Percentiles rank a stretch among this genome's conserved stretches.
phyloP scores from a whole-genome alignment of 257 asterid genomes.

The Primulina eburnea region DNA sequence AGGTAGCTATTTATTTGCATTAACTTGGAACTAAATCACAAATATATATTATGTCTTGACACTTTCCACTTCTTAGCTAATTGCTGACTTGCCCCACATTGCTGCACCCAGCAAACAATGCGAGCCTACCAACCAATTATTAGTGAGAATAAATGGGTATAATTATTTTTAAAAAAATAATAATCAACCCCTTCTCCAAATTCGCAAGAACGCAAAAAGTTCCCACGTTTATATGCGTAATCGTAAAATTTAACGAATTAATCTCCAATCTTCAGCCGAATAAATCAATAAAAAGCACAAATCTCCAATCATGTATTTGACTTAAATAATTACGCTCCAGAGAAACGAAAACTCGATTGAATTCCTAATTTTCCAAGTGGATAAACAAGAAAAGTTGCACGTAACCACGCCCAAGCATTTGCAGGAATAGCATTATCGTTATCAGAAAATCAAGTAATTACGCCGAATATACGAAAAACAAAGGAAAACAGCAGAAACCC shows the following conservation, averaged over 20 bases:
- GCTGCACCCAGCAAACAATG: background rate
- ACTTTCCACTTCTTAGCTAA: background rate
- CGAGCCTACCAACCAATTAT: background rate
- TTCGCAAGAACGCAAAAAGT: background rate
- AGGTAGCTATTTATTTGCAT: background rate
- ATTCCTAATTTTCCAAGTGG: conserved; percentile 8
- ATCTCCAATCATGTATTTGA: background rate
- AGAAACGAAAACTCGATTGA: background rate
- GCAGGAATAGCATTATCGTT: background rate
- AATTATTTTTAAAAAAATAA: too few species aligned
- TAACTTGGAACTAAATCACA: background rate
- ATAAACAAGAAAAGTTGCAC: background rate
- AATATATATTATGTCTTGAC: background rate
- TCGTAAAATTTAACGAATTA: conserved; percentile 1
- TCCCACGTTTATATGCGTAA: conserved; percentile 2
- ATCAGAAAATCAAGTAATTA: background rate
- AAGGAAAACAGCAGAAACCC: background rate
- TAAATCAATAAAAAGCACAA: background rate
- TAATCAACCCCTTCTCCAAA: background rate
- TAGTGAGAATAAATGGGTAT: background rate
- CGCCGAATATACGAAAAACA: conserved; percentile 2
- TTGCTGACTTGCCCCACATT: background rate
- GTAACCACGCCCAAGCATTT: conserved; percentile 1
- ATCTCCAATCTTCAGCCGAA: background rate
- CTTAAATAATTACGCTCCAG: conserved; percentile 5